A percentile compares a stretch with the other conserved stretches of the same genome.
These are phyloP conservation scores for Clarireedia paspali DNA, from an alignment of 2,329 filamentous ascomycete genomes.

Conservation along the genomic window DNA sequence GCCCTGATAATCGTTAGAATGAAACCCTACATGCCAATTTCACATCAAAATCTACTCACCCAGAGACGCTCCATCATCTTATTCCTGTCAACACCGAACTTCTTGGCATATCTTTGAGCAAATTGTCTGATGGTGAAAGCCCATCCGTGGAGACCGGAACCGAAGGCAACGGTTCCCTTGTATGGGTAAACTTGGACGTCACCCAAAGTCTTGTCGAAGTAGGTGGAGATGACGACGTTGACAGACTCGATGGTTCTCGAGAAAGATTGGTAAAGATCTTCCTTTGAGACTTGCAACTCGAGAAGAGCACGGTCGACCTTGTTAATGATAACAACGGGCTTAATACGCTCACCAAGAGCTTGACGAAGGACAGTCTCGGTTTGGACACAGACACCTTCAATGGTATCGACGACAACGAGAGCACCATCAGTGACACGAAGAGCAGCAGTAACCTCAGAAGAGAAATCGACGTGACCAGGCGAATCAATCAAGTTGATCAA, in stretches of 20 bases:
- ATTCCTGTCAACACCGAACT: constrained; percentile 98
- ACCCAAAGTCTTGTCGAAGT: constrained; percentile 93
- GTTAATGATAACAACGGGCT: constrained; percentile 99
- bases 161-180: constrained; percentile 96
- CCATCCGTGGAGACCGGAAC: constrained; percentile 99
- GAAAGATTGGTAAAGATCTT: constrained; percentile 99
- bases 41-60: constrained; percentile 44
- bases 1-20: constrained; percentile 42
- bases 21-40: neutral
- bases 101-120: constrained; percentile 93
- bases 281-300: constrained; percentile 96
- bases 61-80: constrained; percentile 99
- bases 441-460: constrained; percentile 97
- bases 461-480: constrained; percentile 99
- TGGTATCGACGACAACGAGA: constrained; percentile 98
- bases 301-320: constrained; percentile 99
- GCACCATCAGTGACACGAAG: constrained; percentile 99
- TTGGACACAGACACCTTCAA: constrained; percentile 99
- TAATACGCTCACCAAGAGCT: constrained; percentile 99
- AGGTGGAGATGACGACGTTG: constrained; percentile 99
- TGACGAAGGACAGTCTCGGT: constrained; percentile 99
- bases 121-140: constrained; percentile 99
- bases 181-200: constrained; percentile 98
- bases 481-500: constrained; percentile 99
- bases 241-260: constrained; percentile 99